A percentile compares a stretch with the other conserved stretches of the same genome.
These are phyloP conservation scores for Hypoxylon rubiginosum DNA, from an alignment of 2,329 filamentous ascomycete genomes.

Conservation along the genomic window DNA sequence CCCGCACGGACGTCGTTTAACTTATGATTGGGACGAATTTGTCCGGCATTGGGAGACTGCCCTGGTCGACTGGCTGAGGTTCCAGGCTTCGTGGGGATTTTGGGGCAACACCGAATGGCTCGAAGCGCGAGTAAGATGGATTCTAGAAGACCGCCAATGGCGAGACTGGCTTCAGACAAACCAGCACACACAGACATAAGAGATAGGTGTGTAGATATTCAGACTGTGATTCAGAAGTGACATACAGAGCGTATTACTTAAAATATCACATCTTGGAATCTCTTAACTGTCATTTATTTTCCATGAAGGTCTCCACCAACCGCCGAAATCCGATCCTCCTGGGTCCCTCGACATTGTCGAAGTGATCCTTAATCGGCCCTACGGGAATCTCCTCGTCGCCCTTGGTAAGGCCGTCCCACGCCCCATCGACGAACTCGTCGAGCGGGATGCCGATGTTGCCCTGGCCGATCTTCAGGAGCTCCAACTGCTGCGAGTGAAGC, in stretches of 20 bases:
- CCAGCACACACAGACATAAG: not conserved
- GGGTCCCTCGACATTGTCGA: conserved; percentile 39
- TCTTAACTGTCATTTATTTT: conserved; percentile 10
- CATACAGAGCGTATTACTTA: not conserved
- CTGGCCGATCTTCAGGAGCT: conserved; percentile 52
- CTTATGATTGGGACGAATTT: conserved; percentile 68
- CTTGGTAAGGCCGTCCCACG: conserved; percentile 58
- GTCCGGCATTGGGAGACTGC: conserved; percentile 75
- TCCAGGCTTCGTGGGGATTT: conserved; percentile 72
- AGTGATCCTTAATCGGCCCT: conserved; percentile 36
- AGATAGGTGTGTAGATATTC: not conserved
- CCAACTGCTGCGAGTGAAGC: conserved; percentile 59
- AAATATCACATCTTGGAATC: conserved; percentile 12
- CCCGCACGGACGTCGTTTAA: conserved; percentile 38
- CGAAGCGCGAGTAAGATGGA: conserved; percentile 65
- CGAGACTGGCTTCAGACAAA: conserved; percentile 56
- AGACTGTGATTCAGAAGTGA: not conserved
- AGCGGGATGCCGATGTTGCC: conserved; percentile 56
- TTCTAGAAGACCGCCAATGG: conserved; percentile 62
- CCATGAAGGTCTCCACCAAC: conserved; percentile 31
- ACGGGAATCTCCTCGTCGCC: conserved; percentile 57
- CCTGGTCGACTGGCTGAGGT: conserved; percentile 75
- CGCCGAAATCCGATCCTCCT: conserved; percentile 31
- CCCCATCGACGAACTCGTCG: conserved; percentile 59
- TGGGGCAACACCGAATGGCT: conserved; percentile 73